phyloP scores from a whole-genome alignment of 257 asterid species.

The Ballota nigra region DNA sequence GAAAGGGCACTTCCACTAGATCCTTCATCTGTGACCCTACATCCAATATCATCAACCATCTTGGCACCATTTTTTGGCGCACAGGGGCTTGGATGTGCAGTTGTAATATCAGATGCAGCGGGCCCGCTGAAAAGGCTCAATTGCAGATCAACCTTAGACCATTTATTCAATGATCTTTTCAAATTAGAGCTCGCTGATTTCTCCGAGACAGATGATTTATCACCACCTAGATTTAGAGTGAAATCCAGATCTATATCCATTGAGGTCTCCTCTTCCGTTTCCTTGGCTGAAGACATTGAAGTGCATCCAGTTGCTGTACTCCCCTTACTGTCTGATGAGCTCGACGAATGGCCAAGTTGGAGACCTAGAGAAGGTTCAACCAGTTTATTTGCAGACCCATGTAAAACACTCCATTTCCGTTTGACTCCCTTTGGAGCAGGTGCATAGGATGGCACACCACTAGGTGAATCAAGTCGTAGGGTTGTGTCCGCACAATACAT shows the following conservation, averaged over 20 bases:
- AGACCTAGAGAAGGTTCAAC: slow-evolving; percentile 52
- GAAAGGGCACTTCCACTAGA: slow-evolving; percentile 35
- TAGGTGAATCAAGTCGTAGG: slow-evolving; percentile 67
- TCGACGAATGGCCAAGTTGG: slow-evolving; percentile 77
- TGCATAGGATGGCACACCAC: slow-evolving; percentile 37
- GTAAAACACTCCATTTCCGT: slow-evolving; percentile 59
- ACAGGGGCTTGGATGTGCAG: slow-evolving; percentile 40
- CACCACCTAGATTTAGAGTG: slow-evolving; percentile 75
- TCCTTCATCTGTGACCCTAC: slow-evolving; percentile 40
- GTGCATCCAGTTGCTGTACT: slow-evolving; percentile 91
- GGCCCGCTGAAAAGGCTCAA: slow-evolving; percentile 68
- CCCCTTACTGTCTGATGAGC: slow-evolving; percentile 93
- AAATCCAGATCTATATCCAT: slow-evolving; percentile 94
- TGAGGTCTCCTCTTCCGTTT: slow-evolving; percentile 73
- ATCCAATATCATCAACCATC: slow-evolving; percentile 30
- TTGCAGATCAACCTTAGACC: slow-evolving; percentile 75
- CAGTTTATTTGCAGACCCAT: slow-evolving; percentile 39
- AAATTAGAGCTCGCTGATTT: slow-evolving; percentile 40
- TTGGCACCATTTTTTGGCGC: slow-evolving; percentile 30
- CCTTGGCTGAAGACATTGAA: slow-evolving; percentile 81
- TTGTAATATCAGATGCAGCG: slow-evolving; percentile 64
- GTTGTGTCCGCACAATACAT: slow-evolving; percentile 63
- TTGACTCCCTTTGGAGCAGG: slow-evolving; percentile 62
- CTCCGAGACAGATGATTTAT: slow-evolving; percentile 47
- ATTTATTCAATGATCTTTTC: slow-evolving; percentile 32